A percentile compares a stretch with the other conserved stretches of the same genome.
Conservation (phyloP, 1,284 basidiomycete genomes). For the Gymnopus androsaceus region DNA sequence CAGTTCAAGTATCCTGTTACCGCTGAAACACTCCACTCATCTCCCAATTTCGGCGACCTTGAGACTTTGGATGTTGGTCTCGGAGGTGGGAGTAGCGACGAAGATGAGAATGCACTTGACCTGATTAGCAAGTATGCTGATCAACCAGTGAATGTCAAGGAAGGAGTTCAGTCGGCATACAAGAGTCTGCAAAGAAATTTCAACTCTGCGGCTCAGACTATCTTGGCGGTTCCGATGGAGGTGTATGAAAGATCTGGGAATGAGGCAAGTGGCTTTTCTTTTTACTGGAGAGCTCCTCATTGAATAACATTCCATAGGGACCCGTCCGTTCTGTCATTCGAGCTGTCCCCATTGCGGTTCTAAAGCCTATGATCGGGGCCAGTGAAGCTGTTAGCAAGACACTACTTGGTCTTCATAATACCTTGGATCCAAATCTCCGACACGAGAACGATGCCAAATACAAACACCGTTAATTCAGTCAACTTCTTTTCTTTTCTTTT, state of each 20-base stretch:
- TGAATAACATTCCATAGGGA: slow-evolving; percentile 53
- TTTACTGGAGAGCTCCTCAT: not conserved
- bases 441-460: slow-evolving; percentile 88
- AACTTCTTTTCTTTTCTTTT: slow-evolving; percentile 5
- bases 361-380: slow-evolving; percentile 96
- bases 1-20: slow-evolving; percentile 68
- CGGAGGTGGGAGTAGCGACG: slow-evolving; percentile 40
- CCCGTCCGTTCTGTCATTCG: slow-evolving; percentile 90
- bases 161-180: slow-evolving; percentile 92
- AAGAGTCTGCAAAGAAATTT: slow-evolving; percentile 82
- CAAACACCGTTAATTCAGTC: slow-evolving; percentile 59
- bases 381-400: slow-evolving; percentile 88
- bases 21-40: slow-evolving; percentile 64
- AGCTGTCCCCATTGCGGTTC: slow-evolving; percentile 94
- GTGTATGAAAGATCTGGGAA: slow-evolving; percentile 91
- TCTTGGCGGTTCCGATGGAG: slow-evolving; percentile 98
- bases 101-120: slow-evolving; percentile 48
- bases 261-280: slow-evolving; percentile 64
- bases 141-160: slow-evolving; percentile 81
- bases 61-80: slow-evolving; percentile 30
- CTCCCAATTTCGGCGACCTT: slow-evolving; percentile 31
- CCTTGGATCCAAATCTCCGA: slow-evolving; percentile 78
- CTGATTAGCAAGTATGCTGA: slow-evolving; percentile 87
- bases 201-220: slow-evolving; percentile 94
- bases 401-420: slow-evolving; percentile 88